A percentile compares a stretch with the other conserved stretches of the same genome.
phyloP scores from a whole-genome alignment of 257 asterid species.

The Solanum lycopersicoides region DNA sequence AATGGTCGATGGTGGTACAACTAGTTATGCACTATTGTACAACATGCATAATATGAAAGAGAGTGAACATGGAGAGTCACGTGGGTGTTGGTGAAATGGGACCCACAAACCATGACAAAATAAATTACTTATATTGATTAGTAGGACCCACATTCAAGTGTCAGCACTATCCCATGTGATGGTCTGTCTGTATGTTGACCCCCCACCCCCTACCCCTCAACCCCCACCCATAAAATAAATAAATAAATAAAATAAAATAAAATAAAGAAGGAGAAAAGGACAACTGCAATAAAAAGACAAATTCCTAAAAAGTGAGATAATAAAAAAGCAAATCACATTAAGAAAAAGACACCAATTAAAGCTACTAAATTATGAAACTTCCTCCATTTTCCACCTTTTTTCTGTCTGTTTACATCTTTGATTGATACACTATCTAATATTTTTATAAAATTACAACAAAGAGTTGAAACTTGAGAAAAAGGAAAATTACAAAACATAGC shows the following conservation, averaged over 20 bases:
- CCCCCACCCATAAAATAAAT: neutral
- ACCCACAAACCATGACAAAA: neutral
- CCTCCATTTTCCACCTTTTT: neutral
- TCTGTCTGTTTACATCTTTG: neutral
- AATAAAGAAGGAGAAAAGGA: neutral
- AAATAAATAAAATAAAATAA: neutral
- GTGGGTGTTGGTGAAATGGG: neutral
- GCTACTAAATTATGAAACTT: neutral
- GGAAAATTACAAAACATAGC: neutral
- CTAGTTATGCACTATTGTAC: neutral
- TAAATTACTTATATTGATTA: neutral
- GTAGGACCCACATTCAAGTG: neutral
- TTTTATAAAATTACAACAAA: neutral
- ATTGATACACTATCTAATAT: neutral
- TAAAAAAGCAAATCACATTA: neutral
- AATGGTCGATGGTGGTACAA: neutral
- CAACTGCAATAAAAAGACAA: neutral
- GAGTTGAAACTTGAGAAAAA: neutral
- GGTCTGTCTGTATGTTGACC: neutral
- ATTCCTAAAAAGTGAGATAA: neutral
- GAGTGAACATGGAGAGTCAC: constrained; percentile 4
- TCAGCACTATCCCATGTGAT: constrained; percentile 5
- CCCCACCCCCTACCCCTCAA: neutral
- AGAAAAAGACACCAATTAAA: neutral
- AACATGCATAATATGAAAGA: neutral